Evolutionary conservation across 2,329 filamentous ascomycete genomes (phyloP).

Genomic region (Purpureocillium takamizusanense): DNA sequence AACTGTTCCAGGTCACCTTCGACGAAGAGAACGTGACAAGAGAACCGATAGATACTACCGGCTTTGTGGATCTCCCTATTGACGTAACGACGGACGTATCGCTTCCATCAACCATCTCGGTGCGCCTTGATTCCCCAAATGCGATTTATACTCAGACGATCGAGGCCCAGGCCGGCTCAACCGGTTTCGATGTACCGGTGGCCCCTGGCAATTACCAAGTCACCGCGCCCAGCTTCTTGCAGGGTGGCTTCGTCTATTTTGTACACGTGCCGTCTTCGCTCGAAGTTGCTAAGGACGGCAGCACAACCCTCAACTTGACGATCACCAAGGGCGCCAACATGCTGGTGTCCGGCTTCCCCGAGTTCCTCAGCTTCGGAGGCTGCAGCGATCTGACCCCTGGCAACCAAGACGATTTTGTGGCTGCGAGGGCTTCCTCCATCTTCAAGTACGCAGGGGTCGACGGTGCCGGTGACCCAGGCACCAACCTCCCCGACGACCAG

Average conservation of each 20-base stretch:
- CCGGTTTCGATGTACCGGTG: not conserved
- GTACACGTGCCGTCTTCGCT: not conserved
- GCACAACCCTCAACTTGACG: not conserved
- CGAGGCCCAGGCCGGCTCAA: not conserved
- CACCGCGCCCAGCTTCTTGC: not conserved
- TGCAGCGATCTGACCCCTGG: not conserved
- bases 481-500: not conserved
- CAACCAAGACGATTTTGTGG: constrained; percentile 2
- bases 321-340: constrained; percentile 1
- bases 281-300: not conserved
- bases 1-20: not conserved
- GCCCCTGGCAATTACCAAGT: constrained; percentile 1
- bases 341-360: not conserved
- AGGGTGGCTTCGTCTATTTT: not conserved
- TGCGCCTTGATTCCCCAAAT: not conserved
- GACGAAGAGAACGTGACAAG: not conserved
- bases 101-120: not conserved
- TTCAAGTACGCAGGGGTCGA: constrained; percentile 2
- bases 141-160: constrained; percentile 1
- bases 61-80: not conserved
- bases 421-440: constrained; percentile 2
- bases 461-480: not conserved
- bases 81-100: not conserved
- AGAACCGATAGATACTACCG: not conserved
- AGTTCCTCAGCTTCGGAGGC: constrained; percentile 4